Evolutionary conservation across 2,329 filamentous ascomycete species (phyloP).

Genomic region (Coccinonectria pachysandricola): DNA sequence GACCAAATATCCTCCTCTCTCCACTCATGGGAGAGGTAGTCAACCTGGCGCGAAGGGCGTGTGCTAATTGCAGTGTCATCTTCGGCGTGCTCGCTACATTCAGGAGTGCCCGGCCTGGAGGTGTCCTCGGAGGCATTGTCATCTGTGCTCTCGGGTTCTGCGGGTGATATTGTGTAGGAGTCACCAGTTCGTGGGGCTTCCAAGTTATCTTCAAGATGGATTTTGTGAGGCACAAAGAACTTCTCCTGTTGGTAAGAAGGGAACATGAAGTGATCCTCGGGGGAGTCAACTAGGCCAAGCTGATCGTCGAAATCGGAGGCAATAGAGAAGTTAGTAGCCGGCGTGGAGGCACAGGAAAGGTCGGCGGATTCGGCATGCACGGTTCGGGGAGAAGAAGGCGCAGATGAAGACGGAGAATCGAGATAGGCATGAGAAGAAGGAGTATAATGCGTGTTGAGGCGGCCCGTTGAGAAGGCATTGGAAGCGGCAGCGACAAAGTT

Average conservation of each 20-base stretch:
- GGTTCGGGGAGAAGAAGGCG: constrained; percentile 45
- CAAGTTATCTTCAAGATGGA: constrained; percentile 28
- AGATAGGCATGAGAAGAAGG: constrained; percentile 32
- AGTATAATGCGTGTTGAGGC: constrained; percentile 37
- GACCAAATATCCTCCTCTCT: constrained; percentile 94
- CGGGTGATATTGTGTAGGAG: constrained; percentile 42
- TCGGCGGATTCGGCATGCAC: constrained; percentile 42
- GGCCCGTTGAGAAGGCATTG: constrained; percentile 35
- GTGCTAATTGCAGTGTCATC: constrained; percentile 69
- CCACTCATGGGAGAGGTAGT: constrained; percentile 91
- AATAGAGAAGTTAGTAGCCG: constrained; percentile 52
- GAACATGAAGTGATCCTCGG: constrained; percentile 38
- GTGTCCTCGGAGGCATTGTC: constrained; percentile 23
- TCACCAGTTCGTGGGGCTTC: constrained; percentile 40
- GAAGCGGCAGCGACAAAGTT: constrained; percentile 39
- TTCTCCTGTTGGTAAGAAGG: constrained; percentile 36
- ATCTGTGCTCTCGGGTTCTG: constrained; percentile 42
- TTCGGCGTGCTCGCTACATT: constrained; percentile 51
- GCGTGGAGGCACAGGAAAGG: constrained; percentile 51
- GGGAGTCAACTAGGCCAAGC: constrained; percentile 32
- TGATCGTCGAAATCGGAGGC: constrained; percentile 44
- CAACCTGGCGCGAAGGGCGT: constrained; percentile 79
- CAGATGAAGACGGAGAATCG: constrained; percentile 41
- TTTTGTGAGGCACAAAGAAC: constrained; percentile 28
- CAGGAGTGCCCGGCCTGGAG: constrained; percentile 49